Base-by-base conservation (phyloP, 2,329 filamentous ascomycete species). In the Cladosporium sp. region DNA sequence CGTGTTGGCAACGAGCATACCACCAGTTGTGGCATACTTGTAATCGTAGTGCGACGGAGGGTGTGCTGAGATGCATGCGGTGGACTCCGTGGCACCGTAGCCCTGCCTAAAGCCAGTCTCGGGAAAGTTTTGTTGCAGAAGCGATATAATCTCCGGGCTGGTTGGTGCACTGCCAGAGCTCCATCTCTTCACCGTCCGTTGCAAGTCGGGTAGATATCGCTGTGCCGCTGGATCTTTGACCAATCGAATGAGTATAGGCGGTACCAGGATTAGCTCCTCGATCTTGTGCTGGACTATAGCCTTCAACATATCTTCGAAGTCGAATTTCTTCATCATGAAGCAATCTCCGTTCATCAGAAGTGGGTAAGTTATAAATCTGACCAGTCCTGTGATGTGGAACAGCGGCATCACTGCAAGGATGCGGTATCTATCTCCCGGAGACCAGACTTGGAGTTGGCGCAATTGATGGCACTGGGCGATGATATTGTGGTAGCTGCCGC, bases 81-180 rank as follows among this genome's bases (percentile, higher is more conserved):
- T 90, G 0, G 82, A 85, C 74, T 90, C 88, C 0, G 88, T 90
- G 83, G 90, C 89, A n/a, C 88, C 88, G 70, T 89, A 90, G 1
- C 86, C 87, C 72, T 89, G 87, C 70, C 87, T 87, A 75, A 90
- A 88, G 0, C 86, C 86, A 0, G 84, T 87, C 0, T 80, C 74
- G 0, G 87, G 87, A 69, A 88, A 89, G 59, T 81, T 82, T 59
- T 80, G 76, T 54, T 85, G 76, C 10, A 90, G 77, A 44, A 83
- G 79, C 21, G 83, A 79, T 24, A 89, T 80, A 64, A 90, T 84
- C 71, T 89, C 84, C 1, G 79, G 78, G 0, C 80, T 80, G 2
- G 86, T 77, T 0, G 87, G 88, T 0, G 88, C 88, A 0, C 87
- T 87, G 6, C 87, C 87, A 1, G 84, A 87, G 0, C 83, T 84